Evolutionary conservation across 2,329 filamentous ascomycete species (phyloP), one percentile per base, ranked within the genome.

Genomic region (Colletotrichum magnum): DNA sequence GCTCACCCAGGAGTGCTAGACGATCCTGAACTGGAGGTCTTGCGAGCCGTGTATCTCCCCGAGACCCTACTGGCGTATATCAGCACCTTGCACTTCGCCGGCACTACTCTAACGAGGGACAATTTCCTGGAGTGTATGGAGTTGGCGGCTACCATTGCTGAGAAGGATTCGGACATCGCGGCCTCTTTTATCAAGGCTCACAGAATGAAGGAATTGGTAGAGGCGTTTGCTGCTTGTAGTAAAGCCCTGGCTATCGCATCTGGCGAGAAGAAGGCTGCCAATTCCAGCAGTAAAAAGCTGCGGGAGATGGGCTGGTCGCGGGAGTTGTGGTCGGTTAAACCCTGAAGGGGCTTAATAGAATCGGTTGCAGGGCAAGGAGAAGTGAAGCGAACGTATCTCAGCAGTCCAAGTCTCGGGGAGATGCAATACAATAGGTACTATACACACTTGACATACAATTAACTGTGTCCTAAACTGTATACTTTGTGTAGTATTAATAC

Each of bases 121-220:
- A 88, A 92, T 72, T 85, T 97, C 18, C 86, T 96, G 28, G 91
- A 95, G 76, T 93, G 92, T 75, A 95, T 99, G 93, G 93, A 97
- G 68, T 84, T 99, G 16, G 91, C 94, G 1, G 90, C 91, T 1
- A 78, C 90, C 2, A 87, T 97, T 58, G 94, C 95, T 2, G 90
- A 92, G 65, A 89, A 90, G 72, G 88, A 86, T 69, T 90, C 90
- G 26, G 90, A 92, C 73, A 80, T 95, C 48, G 89, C 91, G 1
- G 80, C 84, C 26, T 87, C 88, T 52, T 93, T 96, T 73, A 79
- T 90, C 63, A 85, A 87, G 63, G 87, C 89, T 3, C 86, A 87
- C 39, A 88, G 92, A 54, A 92, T 95, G 89, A 88, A 88, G 75
- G 93, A 95, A 81, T 83, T 96, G 48, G 88, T 95, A 13, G 89